These are phyloP conservation scores for carrot (Daucus carota) DNA, from an alignment of 129 eudicot genomes.

Conservation along the genomic window DNA sequence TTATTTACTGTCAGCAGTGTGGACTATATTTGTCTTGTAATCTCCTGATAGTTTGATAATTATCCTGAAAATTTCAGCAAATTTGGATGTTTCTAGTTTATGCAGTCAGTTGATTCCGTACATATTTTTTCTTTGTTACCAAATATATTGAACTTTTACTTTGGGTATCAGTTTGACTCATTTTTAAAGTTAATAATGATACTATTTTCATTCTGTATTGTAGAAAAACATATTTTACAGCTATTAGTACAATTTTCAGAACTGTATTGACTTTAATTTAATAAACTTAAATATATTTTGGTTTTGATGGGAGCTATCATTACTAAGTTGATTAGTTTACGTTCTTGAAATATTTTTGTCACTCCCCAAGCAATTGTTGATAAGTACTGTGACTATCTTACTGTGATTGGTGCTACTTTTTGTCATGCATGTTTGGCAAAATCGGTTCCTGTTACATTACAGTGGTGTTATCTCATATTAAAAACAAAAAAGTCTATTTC, in stretches of 20 bases:
- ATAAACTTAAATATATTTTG: background rate
- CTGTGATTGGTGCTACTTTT: background rate
- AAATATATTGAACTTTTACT: background rate
- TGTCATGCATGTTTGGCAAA: constrained; percentile 1
- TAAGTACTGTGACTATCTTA: background rate
- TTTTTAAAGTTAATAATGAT: background rate
- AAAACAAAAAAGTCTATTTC: background rate
- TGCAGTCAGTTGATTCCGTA: background rate
- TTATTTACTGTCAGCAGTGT: background rate
- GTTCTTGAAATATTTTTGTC: background rate
- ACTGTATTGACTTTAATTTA: background rate
- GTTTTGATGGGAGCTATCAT: background rate
- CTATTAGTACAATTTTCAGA: background rate
- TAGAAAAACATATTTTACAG: background rate
- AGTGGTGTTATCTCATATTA: background rate
- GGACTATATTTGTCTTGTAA: background rate
- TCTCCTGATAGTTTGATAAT: background rate
- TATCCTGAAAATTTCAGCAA: background rate
- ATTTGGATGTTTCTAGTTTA: background rate
- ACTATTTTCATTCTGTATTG: background rate
- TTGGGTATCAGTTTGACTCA: background rate
- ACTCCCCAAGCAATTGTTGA: background rate
- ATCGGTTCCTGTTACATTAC: background rate
- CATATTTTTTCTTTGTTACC: background rate
- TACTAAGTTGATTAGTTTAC: background rate